phyloP scores from a whole-genome alignment of 768 basidiomycete genomes.

The Psilocybe subaeruginosa region DNA sequence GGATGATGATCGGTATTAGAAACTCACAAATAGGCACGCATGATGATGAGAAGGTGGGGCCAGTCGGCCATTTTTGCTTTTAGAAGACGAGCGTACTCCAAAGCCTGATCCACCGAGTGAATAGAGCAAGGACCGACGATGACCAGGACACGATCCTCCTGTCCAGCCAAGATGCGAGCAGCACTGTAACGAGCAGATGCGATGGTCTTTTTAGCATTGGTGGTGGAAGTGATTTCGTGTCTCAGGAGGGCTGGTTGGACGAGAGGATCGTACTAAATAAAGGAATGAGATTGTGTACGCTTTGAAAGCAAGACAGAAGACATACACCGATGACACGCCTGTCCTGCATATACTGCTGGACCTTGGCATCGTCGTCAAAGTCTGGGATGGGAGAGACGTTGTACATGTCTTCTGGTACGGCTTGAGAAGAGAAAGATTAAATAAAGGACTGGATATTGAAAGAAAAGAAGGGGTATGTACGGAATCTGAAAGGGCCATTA shows the following conservation, averaged over 20 bases:
- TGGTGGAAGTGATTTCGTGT: conserved; percentile 78
- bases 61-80: conserved; percentile 67
- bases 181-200: conserved; percentile 78
- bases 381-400: conserved; percentile 66
- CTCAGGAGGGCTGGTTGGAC: conserved; percentile 90
- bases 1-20: conserved; percentile 10
- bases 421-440: conserved; percentile 31
- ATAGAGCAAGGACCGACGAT: conserved; percentile 97
- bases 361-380: conserved; percentile 61
- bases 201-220: conserved; percentile 72
- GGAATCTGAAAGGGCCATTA: conserved; percentile 29
- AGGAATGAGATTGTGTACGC: conserved; percentile 10
- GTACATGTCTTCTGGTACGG: conserved; percentile 51
- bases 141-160: conserved; percentile 86
- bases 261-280: conserved; percentile 86
- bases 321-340: conserved; percentile 79
- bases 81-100: conserved; percentile 78
- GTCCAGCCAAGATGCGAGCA: conserved; percentile 79
- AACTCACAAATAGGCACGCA: conserved; percentile 96
- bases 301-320: conserved; percentile 16
- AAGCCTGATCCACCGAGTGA: conserved; percentile 84
- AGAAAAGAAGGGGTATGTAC: conserved; percentile 26
- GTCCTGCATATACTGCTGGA: conserved; percentile 80
- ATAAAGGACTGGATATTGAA: conserved; percentile 24
- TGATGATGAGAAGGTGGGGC: conserved; percentile 86